These are phyloP conservation scores for Tetrapisispora phaffii DNA, from an alignment of 805 yeast species.

Conservation along the genomic window DNA sequence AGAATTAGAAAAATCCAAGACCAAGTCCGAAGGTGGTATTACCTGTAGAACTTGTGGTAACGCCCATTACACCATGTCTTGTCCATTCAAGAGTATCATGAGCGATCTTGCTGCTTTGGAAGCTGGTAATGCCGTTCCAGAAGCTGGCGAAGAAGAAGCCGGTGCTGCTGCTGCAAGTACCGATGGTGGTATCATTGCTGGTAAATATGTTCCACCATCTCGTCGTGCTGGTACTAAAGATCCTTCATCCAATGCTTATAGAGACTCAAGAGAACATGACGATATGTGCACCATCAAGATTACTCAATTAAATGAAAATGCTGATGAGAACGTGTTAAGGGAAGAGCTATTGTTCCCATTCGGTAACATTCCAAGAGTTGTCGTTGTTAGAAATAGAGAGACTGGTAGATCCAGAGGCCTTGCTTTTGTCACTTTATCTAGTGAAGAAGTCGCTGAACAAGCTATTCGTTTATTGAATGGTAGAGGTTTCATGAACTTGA, in stretches of 20 bases:
- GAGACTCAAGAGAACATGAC: conserved; percentile 53
- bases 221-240: conserved; percentile 34
- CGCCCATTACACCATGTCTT: conserved; percentile 83
- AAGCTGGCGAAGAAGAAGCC: conserved; percentile 26
- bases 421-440: conserved; percentile 80
- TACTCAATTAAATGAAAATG: conserved; percentile 79
- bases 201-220: conserved; percentile 55
- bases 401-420: conserved; percentile 93
- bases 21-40: conserved; percentile 33
- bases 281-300: conserved; percentile 83
- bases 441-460: conserved; percentile 57
- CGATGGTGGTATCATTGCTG: conserved; percentile 30
- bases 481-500: conserved; percentile 84
- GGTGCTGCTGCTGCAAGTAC: conserved; percentile 26
- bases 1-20: conserved; percentile 41
- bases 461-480: conserved; percentile 77
- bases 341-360: conserved; percentile 56
- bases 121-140: conserved; percentile 24
- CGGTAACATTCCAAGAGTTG: conserved; percentile 65
- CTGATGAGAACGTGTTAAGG: conserved; percentile 72
- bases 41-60: conserved; percentile 90
- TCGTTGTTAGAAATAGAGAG: conserved; percentile 80
- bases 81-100: conserved; percentile 91
- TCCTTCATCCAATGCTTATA: conserved; percentile 34
- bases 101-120: conserved; percentile 39